Conservation (phyloP, 2,329 filamentous ascomycete species). For the Bipolaris zeicola region DNA sequence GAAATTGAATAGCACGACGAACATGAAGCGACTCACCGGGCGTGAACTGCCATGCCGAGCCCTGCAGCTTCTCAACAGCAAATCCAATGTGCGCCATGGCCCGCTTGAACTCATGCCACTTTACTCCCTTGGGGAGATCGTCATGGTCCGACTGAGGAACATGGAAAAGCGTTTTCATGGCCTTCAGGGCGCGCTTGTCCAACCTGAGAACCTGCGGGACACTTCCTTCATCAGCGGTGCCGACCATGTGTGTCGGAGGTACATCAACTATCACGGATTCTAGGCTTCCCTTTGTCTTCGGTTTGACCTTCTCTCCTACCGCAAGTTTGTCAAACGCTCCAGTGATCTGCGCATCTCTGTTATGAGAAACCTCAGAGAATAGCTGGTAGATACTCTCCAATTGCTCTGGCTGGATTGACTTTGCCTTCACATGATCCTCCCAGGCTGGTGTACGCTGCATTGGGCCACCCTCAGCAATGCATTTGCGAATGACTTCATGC, state of each 20-base stretch:
- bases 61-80: constrained; percentile 61
- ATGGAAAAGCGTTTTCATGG: neutral
- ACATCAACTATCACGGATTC: neutral
- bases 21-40: constrained; percentile 48
- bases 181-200: neutral
- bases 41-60: constrained; percentile 63
- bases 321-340: constrained; percentile 8
- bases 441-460: neutral
- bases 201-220: neutral
- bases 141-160: constrained; percentile 1
- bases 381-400: neutral
- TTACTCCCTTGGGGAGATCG: constrained; percentile 54
- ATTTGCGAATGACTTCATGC: neutral
- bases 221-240: neutral
- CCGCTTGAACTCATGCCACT: constrained; percentile 61
- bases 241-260: neutral
- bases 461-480: neutral
- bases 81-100: constrained; percentile 60
- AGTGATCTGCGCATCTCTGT: constrained; percentile 3
- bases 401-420: neutral
- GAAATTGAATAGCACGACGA: constrained; percentile 61
- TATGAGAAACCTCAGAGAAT: constrained; percentile 2
- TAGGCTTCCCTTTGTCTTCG: constrained; percentile 1
- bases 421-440: neutral
- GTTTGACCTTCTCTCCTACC: constrained; percentile 5